Evolutionary conservation across 78 protist genomes (phyloP), one percentile per base, ranked within the genome.

Genomic region (Dictyostelium firmibasis): DNA sequence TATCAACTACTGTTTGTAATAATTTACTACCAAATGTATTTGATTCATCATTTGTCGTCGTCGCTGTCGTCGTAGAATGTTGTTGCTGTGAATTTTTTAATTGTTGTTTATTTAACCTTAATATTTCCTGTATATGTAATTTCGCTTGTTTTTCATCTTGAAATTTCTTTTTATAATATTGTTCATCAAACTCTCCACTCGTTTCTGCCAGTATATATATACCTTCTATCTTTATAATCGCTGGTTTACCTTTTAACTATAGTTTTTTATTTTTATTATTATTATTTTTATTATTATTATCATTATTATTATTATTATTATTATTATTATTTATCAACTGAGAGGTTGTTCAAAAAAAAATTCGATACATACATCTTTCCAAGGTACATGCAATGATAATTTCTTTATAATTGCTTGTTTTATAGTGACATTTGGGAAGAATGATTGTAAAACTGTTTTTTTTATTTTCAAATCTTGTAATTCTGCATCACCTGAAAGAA

Each of bases 141-240:
- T 81, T 88, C 41, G 50, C 78, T 31, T 67, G 74, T n/a, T 88
- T 88, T 69, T 88, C 94, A 62, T 88, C 87, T 33, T 88, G 94
- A 14, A 75, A 47, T 47, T 88, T 88, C 60, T 81, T 81, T 20
- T 47, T 41, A 81, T 88, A 88, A 33, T 81, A 88, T 20, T 88
- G 81, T 43, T 78, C 94, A 88, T 88, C 94, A 88, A 88, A 76
- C 1, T 78, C 86, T 0, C 31, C 81, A 44, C 83, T 64, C 2
- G 94, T 20, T 53, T 88, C 94, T 69, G 94, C 94, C 86, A 88
- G 35, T 41, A 88, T 53, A 88, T 88, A 88, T 11, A 88, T 81
- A 47, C 94, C 94, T 4, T 88, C 94, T 29, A 88, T 27, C 36
- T 31, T 81, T n/a, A 88, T 88, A 3, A 88, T 88, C 4, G 94